A percentile compares a stretch with the other conserved stretches of the same genome.
Conservation (phyloP, 2,329 filamentous ascomycete species). For the Monilinia vaccinii-corymbosi region DNA sequence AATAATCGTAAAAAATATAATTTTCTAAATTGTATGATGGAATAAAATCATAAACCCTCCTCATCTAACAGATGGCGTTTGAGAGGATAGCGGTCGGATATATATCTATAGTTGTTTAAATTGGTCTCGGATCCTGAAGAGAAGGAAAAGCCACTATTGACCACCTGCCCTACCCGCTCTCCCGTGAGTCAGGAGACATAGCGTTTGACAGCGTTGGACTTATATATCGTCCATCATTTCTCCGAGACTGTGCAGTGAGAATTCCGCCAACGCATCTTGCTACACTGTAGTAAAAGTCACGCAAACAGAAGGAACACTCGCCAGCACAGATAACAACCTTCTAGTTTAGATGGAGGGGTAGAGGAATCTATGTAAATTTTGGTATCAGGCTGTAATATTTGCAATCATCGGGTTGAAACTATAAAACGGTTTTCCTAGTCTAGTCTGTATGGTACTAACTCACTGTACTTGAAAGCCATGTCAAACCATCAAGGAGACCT, state of each 20-base stretch:
- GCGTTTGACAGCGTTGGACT: neutral
- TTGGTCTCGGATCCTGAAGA: neutral
- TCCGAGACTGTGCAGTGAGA: neutral
- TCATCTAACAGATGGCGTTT: too few species aligned
- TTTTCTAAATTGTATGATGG: too few species aligned
- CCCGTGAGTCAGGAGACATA: neutral
- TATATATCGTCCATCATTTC: neutral
- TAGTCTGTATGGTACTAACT: conserved; percentile 7
- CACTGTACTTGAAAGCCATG: conserved; percentile 5
- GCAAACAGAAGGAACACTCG: neutral
- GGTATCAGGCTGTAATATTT: neutral
- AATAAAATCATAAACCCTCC: too few species aligned
- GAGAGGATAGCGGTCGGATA: too few species aligned
- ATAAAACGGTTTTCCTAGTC: neutral
- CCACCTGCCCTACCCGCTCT: neutral
- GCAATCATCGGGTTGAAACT: neutral
- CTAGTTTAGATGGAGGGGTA: neutral
- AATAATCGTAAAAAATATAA: too few species aligned
- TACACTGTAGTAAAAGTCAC: neutral
- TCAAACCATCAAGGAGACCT: conserved; percentile 1
- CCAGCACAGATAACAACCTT: neutral
- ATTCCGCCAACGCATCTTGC: neutral
- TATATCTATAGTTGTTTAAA: too few species aligned
- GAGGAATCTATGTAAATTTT: neutral
- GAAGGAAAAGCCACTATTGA: neutral